These are phyloP conservation scores for Cutaneotrichosporon mucoides DNA, from an alignment of 1,284 basidiomycete species.

Conservation along the genomic window DNA sequence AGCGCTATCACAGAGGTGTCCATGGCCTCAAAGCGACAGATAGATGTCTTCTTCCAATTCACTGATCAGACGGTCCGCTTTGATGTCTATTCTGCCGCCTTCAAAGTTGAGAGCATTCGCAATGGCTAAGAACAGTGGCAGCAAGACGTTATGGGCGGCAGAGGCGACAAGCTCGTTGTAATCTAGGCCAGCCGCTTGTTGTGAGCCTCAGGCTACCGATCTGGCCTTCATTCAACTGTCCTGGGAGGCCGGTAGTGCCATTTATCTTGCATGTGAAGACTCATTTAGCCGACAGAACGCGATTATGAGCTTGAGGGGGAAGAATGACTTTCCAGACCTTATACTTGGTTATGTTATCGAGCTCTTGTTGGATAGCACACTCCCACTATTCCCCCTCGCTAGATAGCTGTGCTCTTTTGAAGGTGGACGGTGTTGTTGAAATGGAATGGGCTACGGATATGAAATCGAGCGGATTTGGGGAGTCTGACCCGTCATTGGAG, in stretches of 20 bases:
- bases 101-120: conserved; percentile 24
- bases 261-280: conserved; percentile 18
- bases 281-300: conserved; percentile 6
- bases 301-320: not conserved
- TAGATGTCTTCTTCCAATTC: conserved; percentile 18
- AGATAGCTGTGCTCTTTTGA: not conserved
- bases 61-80: conserved; percentile 12
- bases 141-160: conserved; percentile 27
- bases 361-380: conserved; percentile 17
- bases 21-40: conserved; percentile 25
- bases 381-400: conserved; percentile 13
- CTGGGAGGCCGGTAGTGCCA: conserved; percentile 9
- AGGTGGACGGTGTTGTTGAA: not conserved
- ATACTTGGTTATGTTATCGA: conserved; percentile 22
- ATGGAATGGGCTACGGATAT: too few species aligned
- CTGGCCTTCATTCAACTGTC: conserved; percentile 17
- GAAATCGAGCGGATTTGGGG: too few species aligned
- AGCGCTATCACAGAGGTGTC: too few species aligned
- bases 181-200: conserved; percentile 17
- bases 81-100: conserved; percentile 30
- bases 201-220: conserved; percentile 17
- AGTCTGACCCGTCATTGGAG: too few species aligned
- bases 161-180: conserved; percentile 19
- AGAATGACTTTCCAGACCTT: conserved; percentile 15
- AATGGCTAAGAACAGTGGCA: conserved; percentile 21